These are phyloP conservation scores for Dissophora ornata DNA, from an alignment of 192 early-diverging fungal genomes.

Conservation along the genomic window DNA sequence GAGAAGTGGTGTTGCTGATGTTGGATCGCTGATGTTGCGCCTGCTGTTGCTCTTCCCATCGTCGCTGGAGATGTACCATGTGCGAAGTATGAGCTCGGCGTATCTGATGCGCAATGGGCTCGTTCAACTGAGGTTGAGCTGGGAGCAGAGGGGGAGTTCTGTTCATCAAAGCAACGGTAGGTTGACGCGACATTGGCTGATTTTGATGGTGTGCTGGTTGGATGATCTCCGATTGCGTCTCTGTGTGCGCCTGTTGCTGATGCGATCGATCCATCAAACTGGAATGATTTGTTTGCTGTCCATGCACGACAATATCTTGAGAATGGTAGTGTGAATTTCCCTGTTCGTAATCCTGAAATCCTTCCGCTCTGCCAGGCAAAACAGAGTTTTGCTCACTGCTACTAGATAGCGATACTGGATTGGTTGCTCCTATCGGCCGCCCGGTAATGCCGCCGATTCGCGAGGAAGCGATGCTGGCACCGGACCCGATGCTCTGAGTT, in stretches of 20 bases:
- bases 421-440: too few species aligned
- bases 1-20: slow-evolving; percentile 11
- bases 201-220: neutral
- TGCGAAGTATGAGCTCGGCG: slow-evolving; percentile 18
- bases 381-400: neutral
- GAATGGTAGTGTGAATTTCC: slow-evolving; percentile 37
- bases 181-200: neutral
- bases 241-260: slow-evolving; percentile 1
- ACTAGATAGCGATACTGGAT: neutral
- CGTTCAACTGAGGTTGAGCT: slow-evolving; percentile 17
- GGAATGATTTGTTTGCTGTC: neutral
- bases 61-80: slow-evolving; percentile 15
- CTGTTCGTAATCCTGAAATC: slow-evolving; percentile 37
- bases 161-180: slow-evolving; percentile 24
- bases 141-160: slow-evolving; percentile 21
- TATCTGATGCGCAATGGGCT: slow-evolving; percentile 35
- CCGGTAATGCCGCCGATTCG: too few species aligned
- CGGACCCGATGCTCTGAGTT: too few species aligned
- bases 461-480: too few species aligned
- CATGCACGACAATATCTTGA: neutral
- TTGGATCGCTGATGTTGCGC: neutral
- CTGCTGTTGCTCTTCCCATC: slow-evolving; percentile 22
- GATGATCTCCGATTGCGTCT: neutral
- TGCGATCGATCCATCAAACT: neutral
- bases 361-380: slow-evolving; percentile 4